A percentile compares a stretch with the other conserved stretches of the same genome.
phyloP scores from a whole-genome alignment of 75 land plant species.

The Sequoia sempervirens region DNA sequence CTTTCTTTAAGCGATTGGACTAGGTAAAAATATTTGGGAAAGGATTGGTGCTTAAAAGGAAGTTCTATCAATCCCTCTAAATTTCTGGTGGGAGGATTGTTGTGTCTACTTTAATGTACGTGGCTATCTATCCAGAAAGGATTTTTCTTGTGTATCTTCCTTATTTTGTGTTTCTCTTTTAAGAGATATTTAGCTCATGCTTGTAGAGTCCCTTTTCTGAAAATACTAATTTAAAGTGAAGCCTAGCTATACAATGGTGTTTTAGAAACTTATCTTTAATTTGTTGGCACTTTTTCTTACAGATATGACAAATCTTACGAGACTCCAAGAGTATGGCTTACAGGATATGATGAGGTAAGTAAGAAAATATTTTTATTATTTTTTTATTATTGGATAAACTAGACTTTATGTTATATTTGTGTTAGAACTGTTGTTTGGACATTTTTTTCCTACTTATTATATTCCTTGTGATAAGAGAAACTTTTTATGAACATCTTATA shows the following conservation, averaged over 20 bases:
- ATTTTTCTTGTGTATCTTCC: not conserved
- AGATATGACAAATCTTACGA: slow-evolving; percentile 98
- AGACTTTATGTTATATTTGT: too few relatives aligned
- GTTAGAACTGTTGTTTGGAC: not conserved
- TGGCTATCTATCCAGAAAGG: not conserved
- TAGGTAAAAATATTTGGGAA: not conserved
- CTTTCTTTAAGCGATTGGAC: not conserved
- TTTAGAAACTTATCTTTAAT: not conserved
- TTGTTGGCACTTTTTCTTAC: slow-evolving; percentile 8
- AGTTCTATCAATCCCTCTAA: not conserved
- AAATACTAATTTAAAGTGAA: not conserved
- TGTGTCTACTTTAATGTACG: not conserved
- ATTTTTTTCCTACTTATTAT: not conserved
- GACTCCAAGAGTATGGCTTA: slow-evolving; percentile 96
- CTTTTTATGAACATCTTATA: not conserved
- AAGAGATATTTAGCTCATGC: not conserved
- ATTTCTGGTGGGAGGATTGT: not conserved
- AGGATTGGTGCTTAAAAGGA: not conserved
- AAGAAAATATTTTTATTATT: slow-evolving; percentile 3
- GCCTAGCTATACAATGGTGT: not conserved
- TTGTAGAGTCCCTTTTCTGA: not conserved
- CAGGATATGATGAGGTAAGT: slow-evolving; percentile 94
- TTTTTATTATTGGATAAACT: not conserved
- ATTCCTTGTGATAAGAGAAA: not conserved
- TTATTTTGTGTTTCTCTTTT: not conserved